These are phyloP conservation scores for Cytospora piceae DNA, from an alignment of 2,329 filamentous ascomycete genomes.

Conservation along the genomic window DNA sequence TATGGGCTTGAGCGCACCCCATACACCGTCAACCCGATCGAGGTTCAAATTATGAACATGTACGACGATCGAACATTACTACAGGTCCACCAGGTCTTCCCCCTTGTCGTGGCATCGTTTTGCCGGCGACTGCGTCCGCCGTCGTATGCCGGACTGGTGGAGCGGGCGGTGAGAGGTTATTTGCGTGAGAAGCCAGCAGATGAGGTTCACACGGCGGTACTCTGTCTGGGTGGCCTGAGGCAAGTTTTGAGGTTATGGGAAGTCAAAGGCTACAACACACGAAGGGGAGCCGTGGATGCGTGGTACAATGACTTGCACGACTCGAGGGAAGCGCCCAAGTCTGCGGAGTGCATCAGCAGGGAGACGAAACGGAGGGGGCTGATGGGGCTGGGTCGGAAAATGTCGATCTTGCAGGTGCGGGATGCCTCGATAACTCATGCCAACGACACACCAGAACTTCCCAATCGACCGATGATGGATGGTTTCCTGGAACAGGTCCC, in stretches of 20 bases:
- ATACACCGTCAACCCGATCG: constrained; percentile 66
- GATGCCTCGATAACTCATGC: constrained; percentile 37
- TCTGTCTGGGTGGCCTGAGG: constrained; percentile 64
- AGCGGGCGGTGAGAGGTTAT: constrained; percentile 66
- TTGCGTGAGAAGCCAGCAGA: constrained; percentile 65
- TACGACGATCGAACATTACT: constrained; percentile 67
- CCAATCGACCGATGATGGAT: neutral
- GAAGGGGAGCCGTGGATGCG: constrained; percentile 60
- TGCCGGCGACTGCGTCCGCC: constrained; percentile 65
- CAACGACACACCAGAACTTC: constrained; percentile 22
- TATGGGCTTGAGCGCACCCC: constrained; percentile 55
- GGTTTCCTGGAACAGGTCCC: constrained; percentile 25
- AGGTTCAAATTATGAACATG: constrained; percentile 63
- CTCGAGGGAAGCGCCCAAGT: constrained; percentile 18
- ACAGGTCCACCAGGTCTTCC: constrained; percentile 67
- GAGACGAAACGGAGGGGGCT: constrained; percentile 56
- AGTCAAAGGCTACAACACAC: constrained; percentile 66
- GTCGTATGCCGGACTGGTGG: constrained; percentile 66
- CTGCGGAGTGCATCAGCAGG: constrained; percentile 48
- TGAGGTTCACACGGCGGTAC: constrained; percentile 63
- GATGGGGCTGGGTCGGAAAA: constrained; percentile 61
- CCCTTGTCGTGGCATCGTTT: constrained; percentile 66
- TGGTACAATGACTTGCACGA: constrained; percentile 58
- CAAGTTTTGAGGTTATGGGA: constrained; percentile 69
- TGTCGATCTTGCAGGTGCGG: constrained; percentile 47